Evolutionary conservation across 805 yeast species (phyloP).

Genomic region (Metschnikowia bowlesiae): DNA sequence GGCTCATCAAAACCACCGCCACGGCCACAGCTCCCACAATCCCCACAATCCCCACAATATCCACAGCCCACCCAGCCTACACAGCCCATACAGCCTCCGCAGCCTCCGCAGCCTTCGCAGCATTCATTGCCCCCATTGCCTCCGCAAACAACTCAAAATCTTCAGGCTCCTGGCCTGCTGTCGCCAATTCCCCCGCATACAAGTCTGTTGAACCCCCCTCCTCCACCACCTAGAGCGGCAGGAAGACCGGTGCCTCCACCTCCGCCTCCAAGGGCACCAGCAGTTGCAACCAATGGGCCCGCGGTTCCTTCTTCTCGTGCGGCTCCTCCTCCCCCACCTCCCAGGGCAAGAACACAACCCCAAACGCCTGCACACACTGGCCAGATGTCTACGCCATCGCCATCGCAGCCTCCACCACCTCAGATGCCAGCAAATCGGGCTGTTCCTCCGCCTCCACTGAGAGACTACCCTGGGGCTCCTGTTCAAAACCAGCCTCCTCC

Average conservation of each 20-base stretch:
- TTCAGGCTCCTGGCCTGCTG: too few relatives aligned
- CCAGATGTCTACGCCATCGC: not conserved
- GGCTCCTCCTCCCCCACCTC: slow-evolving; percentile 4
- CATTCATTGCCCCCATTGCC: too few relatives aligned
- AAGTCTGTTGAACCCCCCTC: not conserved
- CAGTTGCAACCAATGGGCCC: not conserved
- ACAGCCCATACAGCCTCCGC: not conserved
- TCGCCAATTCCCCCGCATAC: not conserved
- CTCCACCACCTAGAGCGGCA: not conserved
- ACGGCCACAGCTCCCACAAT: not conserved
- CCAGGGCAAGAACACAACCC: not conserved
- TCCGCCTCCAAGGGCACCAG: slow-evolving; percentile 2
- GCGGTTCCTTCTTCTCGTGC: not conserved
- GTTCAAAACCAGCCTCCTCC: not conserved
- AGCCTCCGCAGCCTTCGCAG: too few relatives aligned
- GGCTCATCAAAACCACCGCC: not conserved
- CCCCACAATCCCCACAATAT: not conserved
- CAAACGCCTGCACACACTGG: not conserved
- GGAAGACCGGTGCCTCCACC: slow-evolving; percentile 4
- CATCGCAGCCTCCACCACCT: not conserved
- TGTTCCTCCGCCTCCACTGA: slow-evolving; percentile 1
- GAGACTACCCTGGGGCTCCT: not conserved
- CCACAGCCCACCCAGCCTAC: not conserved
- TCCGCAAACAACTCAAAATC: too few relatives aligned
- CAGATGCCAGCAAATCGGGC: slow-evolving; percentile 5